Evolutionary conservation across 345 rosid species (phyloP).

Genomic region (Salix viminalis): DNA sequence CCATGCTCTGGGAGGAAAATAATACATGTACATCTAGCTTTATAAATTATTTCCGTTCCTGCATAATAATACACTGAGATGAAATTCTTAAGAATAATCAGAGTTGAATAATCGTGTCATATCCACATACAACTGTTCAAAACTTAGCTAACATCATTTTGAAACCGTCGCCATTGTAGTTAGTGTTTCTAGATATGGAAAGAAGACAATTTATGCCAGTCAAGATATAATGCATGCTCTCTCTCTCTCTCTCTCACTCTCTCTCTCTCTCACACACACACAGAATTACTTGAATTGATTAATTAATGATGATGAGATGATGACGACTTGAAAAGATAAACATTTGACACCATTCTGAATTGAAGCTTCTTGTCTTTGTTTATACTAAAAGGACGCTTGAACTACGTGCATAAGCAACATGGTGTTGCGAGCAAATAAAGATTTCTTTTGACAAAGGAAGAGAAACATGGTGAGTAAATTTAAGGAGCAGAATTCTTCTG

Average conservation of each 20-base stretch:
- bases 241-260: too few species aligned
- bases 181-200: background rate
- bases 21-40: too few species aligned
- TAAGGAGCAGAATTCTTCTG: background rate
- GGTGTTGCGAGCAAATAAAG: conserved; percentile 43
- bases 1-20: background rate
- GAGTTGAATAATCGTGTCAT: background rate
- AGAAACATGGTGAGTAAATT: background rate
- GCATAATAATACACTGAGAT: background rate
- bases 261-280: too few species aligned
- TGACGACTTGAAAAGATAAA: background rate
- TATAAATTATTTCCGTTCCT: background rate
- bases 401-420: conserved; percentile 39
- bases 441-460: conserved; percentile 17
- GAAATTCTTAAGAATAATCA: background rate
- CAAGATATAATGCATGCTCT: too few species aligned
- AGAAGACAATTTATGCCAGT: too few species aligned
- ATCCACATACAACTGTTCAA: background rate
- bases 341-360: conserved; percentile 10
- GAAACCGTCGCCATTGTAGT: background rate
- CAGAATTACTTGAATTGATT: background rate
- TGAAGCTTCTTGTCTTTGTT: conserved; percentile 12
- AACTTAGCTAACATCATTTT: background rate
- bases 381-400: conserved; percentile 30
- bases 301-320: background rate